Percentiles rank a stretch among this genome's conserved stretches.
These are phyloP conservation scores for Aspergillus wentii DNA, from an alignment of 495 filamentous ascomycete species.

Conservation along the genomic window DNA sequence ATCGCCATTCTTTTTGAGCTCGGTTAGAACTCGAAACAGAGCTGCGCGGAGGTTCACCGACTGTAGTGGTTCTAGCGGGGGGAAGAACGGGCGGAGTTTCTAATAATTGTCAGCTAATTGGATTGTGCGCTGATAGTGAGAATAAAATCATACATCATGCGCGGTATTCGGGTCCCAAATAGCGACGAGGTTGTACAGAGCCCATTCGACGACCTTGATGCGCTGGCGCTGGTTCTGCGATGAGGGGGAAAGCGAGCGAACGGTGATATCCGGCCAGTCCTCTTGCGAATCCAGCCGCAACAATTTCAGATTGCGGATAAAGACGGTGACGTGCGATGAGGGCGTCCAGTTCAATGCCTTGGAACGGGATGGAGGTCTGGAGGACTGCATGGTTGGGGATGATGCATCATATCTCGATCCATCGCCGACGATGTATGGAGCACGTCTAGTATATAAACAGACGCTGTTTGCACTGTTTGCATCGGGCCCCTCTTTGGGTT, in stretches of 20 bases:
- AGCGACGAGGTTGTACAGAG: constrained; percentile 71
- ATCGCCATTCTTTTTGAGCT: constrained; percentile 80
- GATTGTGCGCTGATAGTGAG: not conserved
- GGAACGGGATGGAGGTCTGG: constrained; percentile 22
- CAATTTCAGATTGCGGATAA: constrained; percentile 74
- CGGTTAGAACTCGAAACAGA: constrained; percentile 70
- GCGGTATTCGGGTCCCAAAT: constrained; percentile 75
- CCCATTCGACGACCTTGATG: constrained; percentile 77
- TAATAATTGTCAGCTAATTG: constrained; percentile 24
- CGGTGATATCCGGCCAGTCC: constrained; percentile 72
- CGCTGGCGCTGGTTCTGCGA: constrained; percentile 73
- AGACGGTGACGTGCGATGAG: constrained; percentile 57
- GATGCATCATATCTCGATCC: constrained; percentile 5
- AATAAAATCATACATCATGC: constrained; percentile 49
- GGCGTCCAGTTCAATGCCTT: constrained; percentile 33
- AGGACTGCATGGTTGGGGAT: constrained; percentile 25
- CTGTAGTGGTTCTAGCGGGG: constrained; percentile 78
- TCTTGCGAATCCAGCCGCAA: constrained; percentile 68
- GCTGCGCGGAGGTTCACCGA: constrained; percentile 85
- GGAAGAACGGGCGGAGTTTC: constrained; percentile 88
- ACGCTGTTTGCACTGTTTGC: constrained; percentile 32
- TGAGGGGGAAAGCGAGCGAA: constrained; percentile 59
- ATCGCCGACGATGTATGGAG: not conserved
- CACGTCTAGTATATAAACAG: constrained; percentile 2
- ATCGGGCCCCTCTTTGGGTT: constrained; percentile 4